phyloP scores from a whole-genome alignment of 768 basidiomycete species.

The Tubosaeta sp. region DNA sequence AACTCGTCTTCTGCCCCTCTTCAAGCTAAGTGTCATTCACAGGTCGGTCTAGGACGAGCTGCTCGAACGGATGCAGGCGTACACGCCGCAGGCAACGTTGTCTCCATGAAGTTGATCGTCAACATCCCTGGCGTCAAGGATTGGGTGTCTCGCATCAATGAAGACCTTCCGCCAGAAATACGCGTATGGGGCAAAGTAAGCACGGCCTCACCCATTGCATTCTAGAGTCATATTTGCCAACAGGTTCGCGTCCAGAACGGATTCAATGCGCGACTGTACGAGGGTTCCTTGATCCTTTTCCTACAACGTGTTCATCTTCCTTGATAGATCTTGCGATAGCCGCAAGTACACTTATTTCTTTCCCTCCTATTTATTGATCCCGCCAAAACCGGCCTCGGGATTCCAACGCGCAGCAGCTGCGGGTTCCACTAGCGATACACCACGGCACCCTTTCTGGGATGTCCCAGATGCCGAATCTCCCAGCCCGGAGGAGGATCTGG shows the following conservation, averaged over 20 bases:
- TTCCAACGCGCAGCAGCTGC: constrained; percentile 40
- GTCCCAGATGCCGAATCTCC: constrained; percentile 32
- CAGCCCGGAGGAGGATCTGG: constrained; percentile 53
- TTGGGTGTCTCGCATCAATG: constrained; percentile 71
- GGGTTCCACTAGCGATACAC: constrained; percentile 12
- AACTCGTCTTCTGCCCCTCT: neutral
- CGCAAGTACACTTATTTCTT: constrained; percentile 98
- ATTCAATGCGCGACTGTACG: constrained; percentile 74
- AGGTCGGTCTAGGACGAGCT: constrained; percentile 84
- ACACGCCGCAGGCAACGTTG: constrained; percentile 92
- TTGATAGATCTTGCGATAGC: constrained; percentile 78
- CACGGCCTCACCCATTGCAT: constrained; percentile 6
- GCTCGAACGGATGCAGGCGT: constrained; percentile 97
- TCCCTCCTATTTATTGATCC: constrained; percentile 88
- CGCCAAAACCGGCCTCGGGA: constrained; percentile 75
- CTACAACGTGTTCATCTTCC: constrained; percentile 3
- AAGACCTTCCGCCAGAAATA: constrained; percentile 86
- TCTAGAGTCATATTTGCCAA: neutral
- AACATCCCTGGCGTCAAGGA: constrained; percentile 67
- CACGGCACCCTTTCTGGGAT: constrained; percentile 62
- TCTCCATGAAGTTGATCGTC: constrained; percentile 87
- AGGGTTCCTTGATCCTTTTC: neutral
- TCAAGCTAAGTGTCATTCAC: neutral
- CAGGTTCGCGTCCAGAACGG: constrained; percentile 73
- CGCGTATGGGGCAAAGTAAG: constrained; percentile 88